phyloP scores from a whole-genome alignment of 129 eudicot genomes.

The Solidago caesia region DNA sequence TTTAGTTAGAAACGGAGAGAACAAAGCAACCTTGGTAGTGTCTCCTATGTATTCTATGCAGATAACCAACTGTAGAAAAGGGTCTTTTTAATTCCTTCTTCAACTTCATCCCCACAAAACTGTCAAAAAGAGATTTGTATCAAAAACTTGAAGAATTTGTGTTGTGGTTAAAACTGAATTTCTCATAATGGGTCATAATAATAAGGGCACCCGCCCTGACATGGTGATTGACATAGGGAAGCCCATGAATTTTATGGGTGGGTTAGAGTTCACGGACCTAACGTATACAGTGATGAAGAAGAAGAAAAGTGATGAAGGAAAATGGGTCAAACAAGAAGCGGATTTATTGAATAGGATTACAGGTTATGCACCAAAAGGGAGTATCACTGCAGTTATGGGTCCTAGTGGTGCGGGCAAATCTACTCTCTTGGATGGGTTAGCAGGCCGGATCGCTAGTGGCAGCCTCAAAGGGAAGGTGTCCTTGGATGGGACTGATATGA shows the following conservation, averaged over 20 bases:
- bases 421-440: slow-evolving; percentile 72
- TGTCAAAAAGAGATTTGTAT: background rate
- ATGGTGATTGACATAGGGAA: slow-evolving; percentile 52
- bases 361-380: slow-evolving; percentile 81
- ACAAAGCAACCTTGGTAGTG: slow-evolving; percentile 44
- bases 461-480: slow-evolving; percentile 69
- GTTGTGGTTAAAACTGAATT: background rate
- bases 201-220: slow-evolving; percentile 37
- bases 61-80: slow-evolving; percentile 33
- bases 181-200: slow-evolving; percentile 35
- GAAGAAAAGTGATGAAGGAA: slow-evolving; percentile 47
- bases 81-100: slow-evolving; percentile 25
- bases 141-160: background rate
- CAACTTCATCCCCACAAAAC: slow-evolving; percentile 15
- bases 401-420: slow-evolving; percentile 97
- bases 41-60: slow-evolving; percentile 34
- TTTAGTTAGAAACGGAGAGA: slow-evolving; percentile 11
- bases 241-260: slow-evolving; percentile 57
- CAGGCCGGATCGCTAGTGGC: slow-evolving; percentile 79
- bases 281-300: slow-evolving; percentile 65
- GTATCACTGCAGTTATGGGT: slow-evolving; percentile 87
- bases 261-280: slow-evolving; percentile 55
- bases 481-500: slow-evolving; percentile 60
- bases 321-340: slow-evolving; percentile 57
- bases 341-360: slow-evolving; percentile 57